Base-by-base conservation (phyloP, 106 monocot genomes). In the Posidonia australis region DNA sequence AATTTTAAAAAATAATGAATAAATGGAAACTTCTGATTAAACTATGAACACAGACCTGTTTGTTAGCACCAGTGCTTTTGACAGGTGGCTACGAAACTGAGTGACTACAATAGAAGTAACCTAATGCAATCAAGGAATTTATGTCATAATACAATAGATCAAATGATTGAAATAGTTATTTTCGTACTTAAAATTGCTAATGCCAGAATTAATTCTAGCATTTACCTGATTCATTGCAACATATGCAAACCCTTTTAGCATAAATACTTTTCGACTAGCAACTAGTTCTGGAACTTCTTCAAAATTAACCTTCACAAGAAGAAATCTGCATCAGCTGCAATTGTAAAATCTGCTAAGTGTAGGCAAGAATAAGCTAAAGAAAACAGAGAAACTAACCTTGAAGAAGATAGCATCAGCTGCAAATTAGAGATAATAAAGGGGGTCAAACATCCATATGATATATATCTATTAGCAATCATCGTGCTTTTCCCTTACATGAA, bases 211-310 rank as follows among this genome's bases (percentile, higher is more conserved):
- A 16, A 47, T 17, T 51, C 4, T 16, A 69, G 36, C 13, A 49
- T 48, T 21, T 47, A 98, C 96, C 90, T 98, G 96, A 79, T 77
- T 84, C 87, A 82, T 87, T 14, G 90, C 82, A 71, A 98, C 87
- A 86, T 87, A 98, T 51, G 96, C 90, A 87, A 74, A 85, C 58
- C 90, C 90, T 81, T 90, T 87, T 30, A 65, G 84, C 54, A 98
- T 14, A 70, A 84, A 90, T 64, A 98, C 90, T 65, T 75, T 78
- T 5, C 84, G 87, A 58, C 69, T 67, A 28, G 82, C 82, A 81
- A 98, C 84, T 41, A 98, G 76, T 66, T 98, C 96, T 54, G 96
- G 80, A 55, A 98, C 96, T 72, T 90, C 90, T 79, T 98, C 87
- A 68, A 98, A 98, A 54, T 87, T 77, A 31, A 87, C 87, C 96